Conservation (phyloP, 495 filamentous ascomycete genomes). For the Aspergillus hancockii region DNA sequence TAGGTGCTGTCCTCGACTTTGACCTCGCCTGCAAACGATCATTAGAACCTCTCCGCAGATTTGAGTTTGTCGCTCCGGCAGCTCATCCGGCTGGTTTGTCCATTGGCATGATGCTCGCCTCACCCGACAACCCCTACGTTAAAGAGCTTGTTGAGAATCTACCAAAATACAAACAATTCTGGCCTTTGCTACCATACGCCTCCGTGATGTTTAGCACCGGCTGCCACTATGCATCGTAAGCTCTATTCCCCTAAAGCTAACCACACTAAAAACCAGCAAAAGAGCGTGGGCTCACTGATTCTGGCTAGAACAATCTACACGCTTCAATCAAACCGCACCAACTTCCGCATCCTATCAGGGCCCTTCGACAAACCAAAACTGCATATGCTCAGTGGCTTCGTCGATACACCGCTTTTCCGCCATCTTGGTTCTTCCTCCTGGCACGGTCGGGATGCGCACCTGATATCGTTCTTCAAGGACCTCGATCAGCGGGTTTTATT, state of each 20-base stretch:
- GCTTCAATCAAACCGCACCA: constrained; percentile 27
- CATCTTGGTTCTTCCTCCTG: constrained; percentile 49
- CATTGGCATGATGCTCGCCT: constrained; percentile 14
- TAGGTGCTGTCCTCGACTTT: constrained; percentile 10
- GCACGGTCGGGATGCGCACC: constrained; percentile 42
- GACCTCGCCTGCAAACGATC: constrained; percentile 12
- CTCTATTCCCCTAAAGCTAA: too few species aligned
- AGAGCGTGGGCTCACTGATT: background rate
- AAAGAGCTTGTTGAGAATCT: constrained; percentile 1
- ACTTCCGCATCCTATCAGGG: constrained; percentile 41
- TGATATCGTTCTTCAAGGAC: background rate
- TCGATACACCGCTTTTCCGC: constrained; percentile 43
- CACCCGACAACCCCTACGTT: constrained; percentile 9
- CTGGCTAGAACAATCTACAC: constrained; percentile 30
- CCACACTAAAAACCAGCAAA: too few species aligned
- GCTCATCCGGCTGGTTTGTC: constrained; percentile 15
- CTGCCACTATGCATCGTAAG: constrained; percentile 18
- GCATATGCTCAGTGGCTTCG: constrained; percentile 42
- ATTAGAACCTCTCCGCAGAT: constrained; percentile 10
- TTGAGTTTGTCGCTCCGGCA: constrained; percentile 16
- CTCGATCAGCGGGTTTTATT: background rate
- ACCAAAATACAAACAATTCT: constrained; percentile 7
- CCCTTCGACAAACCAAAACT: constrained; percentile 21
- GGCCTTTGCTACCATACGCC: constrained; percentile 9
- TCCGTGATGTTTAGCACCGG: constrained; percentile 17